Conservation (phyloP, 192 early-diverging fungal species). For the Fimicolochytrium jonesii region DNA sequence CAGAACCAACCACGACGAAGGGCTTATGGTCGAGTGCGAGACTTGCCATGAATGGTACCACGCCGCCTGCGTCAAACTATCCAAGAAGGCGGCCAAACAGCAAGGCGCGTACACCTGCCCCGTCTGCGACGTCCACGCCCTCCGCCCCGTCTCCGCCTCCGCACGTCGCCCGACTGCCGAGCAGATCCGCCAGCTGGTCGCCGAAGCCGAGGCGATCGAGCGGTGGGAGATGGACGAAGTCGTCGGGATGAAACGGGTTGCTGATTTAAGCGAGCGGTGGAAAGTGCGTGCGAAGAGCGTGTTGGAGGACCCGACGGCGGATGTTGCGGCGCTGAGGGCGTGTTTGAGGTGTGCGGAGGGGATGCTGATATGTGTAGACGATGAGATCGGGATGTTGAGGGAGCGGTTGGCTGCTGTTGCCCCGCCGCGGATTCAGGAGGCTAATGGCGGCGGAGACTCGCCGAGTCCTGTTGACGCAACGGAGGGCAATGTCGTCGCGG, state of each 20-base stretch:
- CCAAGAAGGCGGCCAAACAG: constrained; percentile 27
- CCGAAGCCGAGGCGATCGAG: constrained; percentile 10
- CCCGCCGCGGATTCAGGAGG: too few species aligned
- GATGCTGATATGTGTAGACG: background rate
- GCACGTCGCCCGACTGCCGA: constrained; percentile 4
- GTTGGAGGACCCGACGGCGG: background rate
- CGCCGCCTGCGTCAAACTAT: constrained; percentile 23
- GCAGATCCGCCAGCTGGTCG: constrained; percentile 19
- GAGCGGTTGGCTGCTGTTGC: background rate
- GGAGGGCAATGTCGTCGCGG: too few species aligned
- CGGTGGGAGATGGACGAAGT: constrained; percentile 18
- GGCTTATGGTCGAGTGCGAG: constrained; percentile 39
- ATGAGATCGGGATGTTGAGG: background rate
- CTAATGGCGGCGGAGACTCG: too few species aligned
- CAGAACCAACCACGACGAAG: constrained; percentile 4
- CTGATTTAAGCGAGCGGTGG: constrained; percentile 9
- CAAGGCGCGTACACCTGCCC: constrained; percentile 26
- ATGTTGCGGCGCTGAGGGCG: background rate
- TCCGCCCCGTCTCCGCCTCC: background rate
- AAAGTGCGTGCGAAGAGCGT: background rate
- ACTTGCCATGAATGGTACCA: constrained; percentile 38
- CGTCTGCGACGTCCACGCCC: constrained; percentile 27
- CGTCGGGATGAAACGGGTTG: constrained; percentile 12
- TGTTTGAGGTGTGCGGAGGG: constrained; percentile 17
- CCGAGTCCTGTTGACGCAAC: too few species aligned